phyloP scores from a whole-genome alignment of 257 asterid species.

The Linderniella brevidens region DNA sequence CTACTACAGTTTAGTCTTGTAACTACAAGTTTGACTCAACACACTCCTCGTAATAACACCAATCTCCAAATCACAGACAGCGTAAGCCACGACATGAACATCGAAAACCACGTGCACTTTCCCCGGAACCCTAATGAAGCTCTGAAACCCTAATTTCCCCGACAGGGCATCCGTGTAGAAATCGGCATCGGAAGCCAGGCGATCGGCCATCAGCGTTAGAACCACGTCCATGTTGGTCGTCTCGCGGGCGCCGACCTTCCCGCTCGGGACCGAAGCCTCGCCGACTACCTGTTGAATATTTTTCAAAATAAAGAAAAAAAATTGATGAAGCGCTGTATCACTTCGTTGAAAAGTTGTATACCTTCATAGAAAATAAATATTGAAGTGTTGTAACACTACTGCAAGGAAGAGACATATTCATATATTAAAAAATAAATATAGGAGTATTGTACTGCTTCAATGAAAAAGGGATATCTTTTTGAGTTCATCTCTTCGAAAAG shows the following conservation, averaged over 20 bases:
- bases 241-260: not conserved
- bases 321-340: too few relatives aligned
- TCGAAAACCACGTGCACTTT: not conserved
- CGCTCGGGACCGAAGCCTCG: not conserved
- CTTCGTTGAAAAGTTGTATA: too few relatives aligned
- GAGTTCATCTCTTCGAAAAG: too few relatives aligned
- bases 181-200: not conserved
- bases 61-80: conserved; percentile 1
- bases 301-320: too few relatives aligned
- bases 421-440: too few relatives aligned
- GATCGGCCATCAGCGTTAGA: conserved; percentile 2
- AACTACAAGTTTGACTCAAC: not conserved
- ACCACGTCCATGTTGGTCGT: not conserved
- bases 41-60: not conserved
- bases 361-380: too few relatives aligned
- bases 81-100: not conserved
- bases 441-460: too few relatives aligned
- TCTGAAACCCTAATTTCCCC: not conserved
- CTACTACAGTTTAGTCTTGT: not conserved
- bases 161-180: not conserved
- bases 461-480: too few relatives aligned
- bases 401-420: too few relatives aligned
- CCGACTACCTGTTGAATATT: too few relatives aligned
- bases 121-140: not conserved
- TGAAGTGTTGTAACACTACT: too few relatives aligned